Conservation (phyloP, 2,329 filamentous ascomycete genomes). For the Aspergillus amoenus region DNA sequence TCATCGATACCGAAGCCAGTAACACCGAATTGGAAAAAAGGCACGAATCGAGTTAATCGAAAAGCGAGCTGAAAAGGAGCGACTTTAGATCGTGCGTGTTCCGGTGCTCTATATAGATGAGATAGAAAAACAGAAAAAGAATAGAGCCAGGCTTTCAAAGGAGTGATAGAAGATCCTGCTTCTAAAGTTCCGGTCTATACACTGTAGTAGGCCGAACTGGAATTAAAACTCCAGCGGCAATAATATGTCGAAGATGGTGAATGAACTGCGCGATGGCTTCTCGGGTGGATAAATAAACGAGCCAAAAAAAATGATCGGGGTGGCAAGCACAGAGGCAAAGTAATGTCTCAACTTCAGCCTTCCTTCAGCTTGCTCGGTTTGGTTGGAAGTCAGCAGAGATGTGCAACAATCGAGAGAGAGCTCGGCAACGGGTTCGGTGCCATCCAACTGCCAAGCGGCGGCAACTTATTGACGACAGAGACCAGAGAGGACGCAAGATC, state of each 20-base stretch:
- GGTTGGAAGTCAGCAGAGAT: conserved; percentile 11
- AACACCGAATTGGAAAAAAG: not conserved
- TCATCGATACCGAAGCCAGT: conserved; percentile 14
- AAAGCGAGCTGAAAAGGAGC: conserved; percentile 5
- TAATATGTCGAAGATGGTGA: not conserved
- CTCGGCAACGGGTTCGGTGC: conserved; percentile 19
- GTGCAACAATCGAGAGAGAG: conserved; percentile 15
- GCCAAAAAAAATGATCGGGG: not conserved
- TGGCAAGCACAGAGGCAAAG: conserved; percentile 2
- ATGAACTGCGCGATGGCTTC: conserved; percentile 1
- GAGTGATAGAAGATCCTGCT: conserved; percentile 22
- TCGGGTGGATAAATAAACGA: not conserved
- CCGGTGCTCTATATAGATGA: conserved; percentile 3
- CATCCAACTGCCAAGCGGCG: conserved; percentile 23
- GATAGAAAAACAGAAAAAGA: not conserved
- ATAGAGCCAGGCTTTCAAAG: not conserved
- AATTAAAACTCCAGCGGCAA: not conserved
- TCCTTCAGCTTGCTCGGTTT: not conserved
- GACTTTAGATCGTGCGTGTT: conserved; percentile 3
- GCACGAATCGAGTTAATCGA: conserved; percentile 1
- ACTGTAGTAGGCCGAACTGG: not conserved
- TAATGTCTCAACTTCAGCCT: not conserved
- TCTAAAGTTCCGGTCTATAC: conserved; percentile 11
- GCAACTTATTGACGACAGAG: conserved; percentile 22
- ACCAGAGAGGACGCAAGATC: conserved; percentile 16